Conservation (phyloP, 1,284 basidiomycete species). For the Ustilago cynodontis region DNA sequence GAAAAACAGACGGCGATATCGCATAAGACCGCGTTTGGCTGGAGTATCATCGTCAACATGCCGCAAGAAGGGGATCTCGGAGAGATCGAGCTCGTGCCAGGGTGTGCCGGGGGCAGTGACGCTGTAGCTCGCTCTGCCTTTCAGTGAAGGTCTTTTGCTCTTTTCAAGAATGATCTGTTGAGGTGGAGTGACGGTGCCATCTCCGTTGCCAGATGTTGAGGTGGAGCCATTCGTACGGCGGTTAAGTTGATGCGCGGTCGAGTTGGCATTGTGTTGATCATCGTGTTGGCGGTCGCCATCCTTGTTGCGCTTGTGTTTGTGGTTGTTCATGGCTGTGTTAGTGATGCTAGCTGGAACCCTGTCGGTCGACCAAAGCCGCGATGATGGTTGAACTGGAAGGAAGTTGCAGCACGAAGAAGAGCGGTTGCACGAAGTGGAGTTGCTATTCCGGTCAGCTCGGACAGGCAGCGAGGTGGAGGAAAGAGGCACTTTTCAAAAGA, state of each 20-base stretch:
- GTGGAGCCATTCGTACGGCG: constrained; percentile 5
- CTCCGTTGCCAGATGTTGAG: not conserved
- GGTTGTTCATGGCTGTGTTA: constrained; percentile 32
- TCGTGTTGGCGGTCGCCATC: not conserved
- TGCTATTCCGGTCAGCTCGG: not conserved
- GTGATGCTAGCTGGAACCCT: not conserved
- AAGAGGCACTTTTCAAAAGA: not conserved
- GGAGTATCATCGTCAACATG: constrained; percentile 31
- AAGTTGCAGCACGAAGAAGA: not conserved
- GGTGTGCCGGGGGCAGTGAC: constrained; percentile 60
- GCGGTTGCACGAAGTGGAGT: not conserved
- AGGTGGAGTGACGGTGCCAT: constrained; percentile 40
- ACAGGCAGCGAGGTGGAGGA: not conserved
- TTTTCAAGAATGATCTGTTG: constrained; percentile 52
- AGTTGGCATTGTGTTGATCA: constrained; percentile 13
- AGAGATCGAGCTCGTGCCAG: constrained; percentile 64
- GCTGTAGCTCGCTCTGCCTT: constrained; percentile 48
- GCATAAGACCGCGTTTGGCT: constrained; percentile 48
- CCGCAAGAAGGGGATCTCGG: constrained; percentile 57
- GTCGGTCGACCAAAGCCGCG: not conserved
- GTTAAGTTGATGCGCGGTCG: constrained; percentile 34
- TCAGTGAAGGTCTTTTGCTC: constrained; percentile 36
- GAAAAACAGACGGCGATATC: constrained; percentile 62
- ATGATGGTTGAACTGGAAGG: not conserved
- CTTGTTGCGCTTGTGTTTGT: constrained; percentile 36